These are phyloP conservation scores for Scedosporium dehoogii DNA, from an alignment of 2,329 filamentous ascomycete species.

Conservation along the genomic window DNA sequence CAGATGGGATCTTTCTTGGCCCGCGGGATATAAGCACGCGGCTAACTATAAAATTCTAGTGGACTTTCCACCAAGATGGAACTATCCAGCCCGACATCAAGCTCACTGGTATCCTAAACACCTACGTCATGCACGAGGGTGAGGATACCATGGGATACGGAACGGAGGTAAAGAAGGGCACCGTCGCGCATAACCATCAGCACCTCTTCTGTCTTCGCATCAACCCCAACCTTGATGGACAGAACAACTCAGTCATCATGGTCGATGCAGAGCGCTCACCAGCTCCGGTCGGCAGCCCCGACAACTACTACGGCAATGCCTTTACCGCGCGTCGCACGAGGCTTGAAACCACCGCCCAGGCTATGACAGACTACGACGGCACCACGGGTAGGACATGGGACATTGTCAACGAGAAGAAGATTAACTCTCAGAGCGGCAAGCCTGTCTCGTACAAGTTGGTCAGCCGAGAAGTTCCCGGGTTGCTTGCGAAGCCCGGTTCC, in stretches of 20 bases:
- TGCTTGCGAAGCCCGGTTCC: slow-evolving; percentile 74
- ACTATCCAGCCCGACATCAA: slow-evolving; percentile 88
- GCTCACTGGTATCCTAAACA: slow-evolving; percentile 87
- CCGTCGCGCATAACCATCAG: slow-evolving; percentile 94
- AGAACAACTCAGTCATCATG: slow-evolving; percentile 76
- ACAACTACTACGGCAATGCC: slow-evolving; percentile 85
- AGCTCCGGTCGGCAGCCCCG: slow-evolving; percentile 65
- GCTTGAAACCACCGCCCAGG: slow-evolving; percentile 57
- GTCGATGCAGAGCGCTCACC: slow-evolving; percentile 63
- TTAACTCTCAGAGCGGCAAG: slow-evolving; percentile 82
- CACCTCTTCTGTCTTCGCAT: slow-evolving; percentile 88
- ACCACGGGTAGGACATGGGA: slow-evolving; percentile 78
- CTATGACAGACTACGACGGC: slow-evolving; percentile 73
- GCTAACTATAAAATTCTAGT: neutral
- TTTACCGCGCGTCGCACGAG: slow-evolving; percentile 82
- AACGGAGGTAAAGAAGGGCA: slow-evolving; percentile 69
- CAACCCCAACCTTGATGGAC: slow-evolving; percentile 79
- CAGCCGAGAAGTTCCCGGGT: slow-evolving; percentile 67
- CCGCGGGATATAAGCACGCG: slow-evolving; percentile 26
- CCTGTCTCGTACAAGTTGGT: slow-evolving; percentile 83
- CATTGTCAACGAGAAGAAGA: slow-evolving; percentile 70
- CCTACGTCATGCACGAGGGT: slow-evolving; percentile 68
- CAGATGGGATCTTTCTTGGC: too few species aligned
- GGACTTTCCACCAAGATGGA: slow-evolving; percentile 55
- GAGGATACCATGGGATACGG: slow-evolving; percentile 84